Evolutionary conservation across 306 rosid genomes (phyloP).

Genomic region (Pachyrhizus erosus): DNA sequence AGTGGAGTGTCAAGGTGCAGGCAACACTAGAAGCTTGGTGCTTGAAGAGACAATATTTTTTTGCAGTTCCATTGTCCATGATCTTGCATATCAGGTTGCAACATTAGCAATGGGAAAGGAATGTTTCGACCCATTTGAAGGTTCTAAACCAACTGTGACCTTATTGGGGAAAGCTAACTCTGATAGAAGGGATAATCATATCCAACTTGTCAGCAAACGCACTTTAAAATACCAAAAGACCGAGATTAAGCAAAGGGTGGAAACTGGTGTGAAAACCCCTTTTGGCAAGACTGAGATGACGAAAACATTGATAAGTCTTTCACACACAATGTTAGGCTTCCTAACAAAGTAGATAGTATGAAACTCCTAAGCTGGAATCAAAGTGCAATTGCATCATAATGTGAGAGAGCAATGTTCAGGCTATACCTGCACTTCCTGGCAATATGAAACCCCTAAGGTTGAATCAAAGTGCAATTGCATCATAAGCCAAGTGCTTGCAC

Average conservation of each 20-base stretch:
- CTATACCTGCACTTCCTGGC: conserved; percentile 28
- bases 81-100: conserved; percentile 85
- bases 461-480: too few relatives aligned
- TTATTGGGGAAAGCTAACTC: conserved; percentile 68
- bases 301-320: conserved; percentile 67
- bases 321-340: conserved; percentile 63
- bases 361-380: conserved; percentile 85
- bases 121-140: conserved; percentile 57
- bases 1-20: conserved; percentile 70
- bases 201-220: conserved; percentile 56
- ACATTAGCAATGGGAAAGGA: conserved; percentile 78
- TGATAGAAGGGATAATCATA: conserved; percentile 60
- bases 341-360: conserved; percentile 73
- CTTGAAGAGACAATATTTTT: conserved; percentile 94
- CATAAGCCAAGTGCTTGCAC: not conserved
- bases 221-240: conserved; percentile 62
- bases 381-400: conserved; percentile 97
- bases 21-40: conserved; percentile 74
- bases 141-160: conserved; percentile 74
- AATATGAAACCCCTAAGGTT: too few relatives aligned
- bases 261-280: conserved; percentile 55
- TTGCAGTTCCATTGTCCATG: conserved; percentile 93
- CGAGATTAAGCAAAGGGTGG: conserved; percentile 46
- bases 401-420: conserved; percentile 59
- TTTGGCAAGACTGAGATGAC: conserved; percentile 68